phyloP scores from a whole-genome alignment of 257 asterid genomes.

The Gynochthodes officinalis region DNA sequence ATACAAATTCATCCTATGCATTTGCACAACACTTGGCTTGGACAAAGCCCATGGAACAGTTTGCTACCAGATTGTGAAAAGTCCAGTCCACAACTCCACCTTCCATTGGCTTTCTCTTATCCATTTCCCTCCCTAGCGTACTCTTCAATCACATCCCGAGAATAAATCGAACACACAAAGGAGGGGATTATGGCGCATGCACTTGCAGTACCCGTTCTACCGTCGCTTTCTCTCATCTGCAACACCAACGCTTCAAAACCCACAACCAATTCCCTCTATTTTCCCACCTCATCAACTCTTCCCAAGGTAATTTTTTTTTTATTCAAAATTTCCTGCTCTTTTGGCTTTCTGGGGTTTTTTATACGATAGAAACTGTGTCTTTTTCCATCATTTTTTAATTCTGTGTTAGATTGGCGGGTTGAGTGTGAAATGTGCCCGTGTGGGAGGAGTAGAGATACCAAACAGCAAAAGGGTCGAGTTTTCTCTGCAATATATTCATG shows the following conservation, averaged over 20 bases:
- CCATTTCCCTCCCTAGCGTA: no score
- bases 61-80: no score
- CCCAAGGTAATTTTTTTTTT: constrained; percentile 49
- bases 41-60: no score
- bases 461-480: constrained; percentile 91
- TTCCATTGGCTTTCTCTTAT: no score
- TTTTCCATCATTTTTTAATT: neutral
- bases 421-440: constrained; percentile 86
- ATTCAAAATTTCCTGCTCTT: no score
- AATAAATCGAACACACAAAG: no score
- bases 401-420: constrained; percentile 60
- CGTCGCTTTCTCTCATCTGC: constrained; percentile 63
- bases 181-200: constrained; percentile 55
- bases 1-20: no score
- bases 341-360: neutral
- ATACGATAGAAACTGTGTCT: neutral
- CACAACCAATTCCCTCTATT: constrained; percentile 39
- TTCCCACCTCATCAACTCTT: constrained; percentile 31
- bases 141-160: no score
- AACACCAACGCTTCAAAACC: constrained; percentile 31
- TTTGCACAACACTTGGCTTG: no score
- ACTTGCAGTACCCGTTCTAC: constrained; percentile 65
- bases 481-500: constrained; percentile 90
- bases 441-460: constrained; percentile 97
- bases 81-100: no score